Evolutionary conservation across 192 early-diverging fungal genomes (phyloP).

Genomic region (Mortierella hygrophila): DNA sequence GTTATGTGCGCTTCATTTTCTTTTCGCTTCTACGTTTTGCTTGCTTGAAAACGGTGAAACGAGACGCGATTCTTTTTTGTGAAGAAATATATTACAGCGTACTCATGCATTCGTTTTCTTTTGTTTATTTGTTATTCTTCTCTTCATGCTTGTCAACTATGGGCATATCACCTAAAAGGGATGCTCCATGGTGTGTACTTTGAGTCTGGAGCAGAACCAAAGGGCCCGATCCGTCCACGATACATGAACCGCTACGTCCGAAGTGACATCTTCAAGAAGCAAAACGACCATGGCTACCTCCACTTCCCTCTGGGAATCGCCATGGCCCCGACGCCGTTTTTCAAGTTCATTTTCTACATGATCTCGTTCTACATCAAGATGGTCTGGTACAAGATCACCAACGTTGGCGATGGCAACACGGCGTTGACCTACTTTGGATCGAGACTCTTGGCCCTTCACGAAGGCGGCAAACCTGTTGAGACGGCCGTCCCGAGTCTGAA

Average conservation of each 20-base stretch:
- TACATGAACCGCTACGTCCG: conserved; percentile 50
- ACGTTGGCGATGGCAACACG: conserved; percentile 28
- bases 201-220: conserved; percentile 8
- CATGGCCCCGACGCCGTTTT: conserved; percentile 8
- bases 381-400: conserved; percentile 14
- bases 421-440: conserved; percentile 26
- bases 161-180: conserved; percentile 10
- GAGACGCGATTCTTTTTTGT: neutral
- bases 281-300: conserved; percentile 23
- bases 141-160: neutral
- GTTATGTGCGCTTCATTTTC: neutral
- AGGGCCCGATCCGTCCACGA: conserved; percentile 16
- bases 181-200: conserved; percentile 50
- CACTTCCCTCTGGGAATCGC: conserved; percentile 1
- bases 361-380: conserved; percentile 24
- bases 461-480: conserved; percentile 36
- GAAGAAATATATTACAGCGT: neutral
- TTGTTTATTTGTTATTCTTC: neutral
- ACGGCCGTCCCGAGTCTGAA: conserved; percentile 32
- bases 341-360: neutral
- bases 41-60: neutral
- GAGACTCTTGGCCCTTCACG: conserved; percentile 34
- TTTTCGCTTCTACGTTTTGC: neutral
- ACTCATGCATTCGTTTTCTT: neutral
- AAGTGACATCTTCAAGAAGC: conserved; percentile 30